Evolutionary conservation across 495 filamentous ascomycete genomes (phyloP).

Genomic region (Trichoderma erinaceum): DNA sequence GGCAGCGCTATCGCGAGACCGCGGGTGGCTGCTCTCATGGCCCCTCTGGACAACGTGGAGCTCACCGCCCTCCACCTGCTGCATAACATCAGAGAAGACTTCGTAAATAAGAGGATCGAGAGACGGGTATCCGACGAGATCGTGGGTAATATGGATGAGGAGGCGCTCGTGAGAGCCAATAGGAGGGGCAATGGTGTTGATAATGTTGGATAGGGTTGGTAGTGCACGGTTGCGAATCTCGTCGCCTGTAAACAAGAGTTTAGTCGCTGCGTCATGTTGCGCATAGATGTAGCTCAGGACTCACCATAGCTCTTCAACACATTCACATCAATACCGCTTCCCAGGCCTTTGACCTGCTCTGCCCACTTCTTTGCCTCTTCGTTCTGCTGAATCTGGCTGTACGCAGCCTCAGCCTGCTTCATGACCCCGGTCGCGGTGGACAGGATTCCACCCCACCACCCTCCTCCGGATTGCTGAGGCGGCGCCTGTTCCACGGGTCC

Average conservation of each 20-base stretch:
- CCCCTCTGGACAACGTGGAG: slow-evolving; percentile 94
- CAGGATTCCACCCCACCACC: slow-evolving; percentile 90
- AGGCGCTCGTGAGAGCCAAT: slow-evolving; percentile 97
- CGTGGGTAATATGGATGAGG: slow-evolving; percentile 96
- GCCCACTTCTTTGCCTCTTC: slow-evolving; percentile 97
- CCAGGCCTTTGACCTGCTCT: slow-evolving; percentile 73
- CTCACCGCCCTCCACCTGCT: slow-evolving; percentile 96
- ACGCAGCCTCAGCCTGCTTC: slow-evolving; percentile 88
- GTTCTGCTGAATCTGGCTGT: slow-evolving; percentile 92
- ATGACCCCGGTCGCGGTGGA: slow-evolving; percentile 72
- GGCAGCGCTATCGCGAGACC: slow-evolving; percentile 39
- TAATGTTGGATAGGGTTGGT: slow-evolving; percentile 89
- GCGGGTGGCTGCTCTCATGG: slow-evolving; percentile 68
- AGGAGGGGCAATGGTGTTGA: slow-evolving; percentile 90
- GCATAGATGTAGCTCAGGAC: slow-evolving; percentile 20
- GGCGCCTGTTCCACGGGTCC: slow-evolving; percentile 31
- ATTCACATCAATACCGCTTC: slow-evolving; percentile 59
- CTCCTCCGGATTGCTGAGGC: slow-evolving; percentile 45
- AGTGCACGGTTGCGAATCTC: slow-evolving; percentile 84
- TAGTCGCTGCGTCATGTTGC: slow-evolving; percentile 1
- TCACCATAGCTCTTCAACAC: slow-evolving; percentile 74
- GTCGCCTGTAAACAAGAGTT: slow-evolving; percentile 52
- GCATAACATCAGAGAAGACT: slow-evolving; percentile 95
- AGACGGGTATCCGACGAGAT: slow-evolving; percentile 86
- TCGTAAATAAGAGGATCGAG: slow-evolving; percentile 89